Percentiles rank a stretch among this genome's conserved stretches.
Conservation (phyloP, 345 rosid species). For the Kernera saxatilis region DNA sequence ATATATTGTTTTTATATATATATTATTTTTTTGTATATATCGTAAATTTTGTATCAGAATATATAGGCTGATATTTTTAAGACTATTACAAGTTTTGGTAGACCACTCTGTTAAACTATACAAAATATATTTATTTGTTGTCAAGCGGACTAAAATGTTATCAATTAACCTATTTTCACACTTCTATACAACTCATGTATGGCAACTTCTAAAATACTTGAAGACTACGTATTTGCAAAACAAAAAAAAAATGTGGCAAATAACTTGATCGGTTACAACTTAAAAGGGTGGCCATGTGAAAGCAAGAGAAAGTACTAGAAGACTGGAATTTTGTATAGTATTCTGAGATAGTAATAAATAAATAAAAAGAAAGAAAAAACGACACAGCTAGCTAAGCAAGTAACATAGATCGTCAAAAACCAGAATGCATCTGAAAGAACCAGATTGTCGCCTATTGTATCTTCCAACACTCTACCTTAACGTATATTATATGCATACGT, state of each 20-base stretch:
- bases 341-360: background rate
- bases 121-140: too few relatives aligned
- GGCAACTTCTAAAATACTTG: too few relatives aligned
- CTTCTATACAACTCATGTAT: too few relatives aligned
- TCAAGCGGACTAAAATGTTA: too few relatives aligned
- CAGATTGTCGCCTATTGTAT: slow-evolving; percentile 22
- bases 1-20: too few relatives aligned
- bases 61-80: too few relatives aligned
- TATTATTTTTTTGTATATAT: too few relatives aligned
- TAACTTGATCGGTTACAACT: background rate
- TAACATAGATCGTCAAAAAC: slow-evolving; percentile 1
- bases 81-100: too few relatives aligned
- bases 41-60: too few relatives aligned
- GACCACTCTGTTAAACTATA: too few relatives aligned
- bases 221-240: background rate
- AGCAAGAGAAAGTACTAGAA: background rate
- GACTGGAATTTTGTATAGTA: background rate
- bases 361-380: background rate
- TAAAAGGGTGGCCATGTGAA: background rate
- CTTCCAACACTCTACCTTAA: slow-evolving; percentile 1
- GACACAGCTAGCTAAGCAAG: slow-evolving; percentile 28
- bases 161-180: too few relatives aligned
- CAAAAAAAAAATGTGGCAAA: background rate
- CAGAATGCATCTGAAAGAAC: slow-evolving; percentile 23
- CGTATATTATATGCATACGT: slow-evolving; percentile 2